Conservation (phyloP, 805 yeast species). For the Candida insectorum region DNA sequence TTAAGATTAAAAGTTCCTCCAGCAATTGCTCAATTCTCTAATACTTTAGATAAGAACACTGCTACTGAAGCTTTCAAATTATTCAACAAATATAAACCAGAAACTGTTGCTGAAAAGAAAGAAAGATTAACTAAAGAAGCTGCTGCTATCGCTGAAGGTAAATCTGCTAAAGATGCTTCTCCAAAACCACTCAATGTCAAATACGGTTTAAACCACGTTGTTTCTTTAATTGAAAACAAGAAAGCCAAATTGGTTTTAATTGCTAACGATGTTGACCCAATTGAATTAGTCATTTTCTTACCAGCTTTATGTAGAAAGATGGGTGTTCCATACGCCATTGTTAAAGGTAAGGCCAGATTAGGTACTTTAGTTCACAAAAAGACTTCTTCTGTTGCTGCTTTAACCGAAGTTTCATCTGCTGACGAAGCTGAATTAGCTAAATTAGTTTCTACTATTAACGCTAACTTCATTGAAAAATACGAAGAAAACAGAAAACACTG, state of each 20-base stretch:
- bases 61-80: constrained; percentile 96
- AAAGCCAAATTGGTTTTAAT: constrained; percentile 96
- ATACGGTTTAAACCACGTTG: constrained; percentile 99
- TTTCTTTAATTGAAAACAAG: constrained; percentile 95
- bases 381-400: constrained; percentile 95
- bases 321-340: constrained; percentile 99
- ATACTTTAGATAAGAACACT: constrained; percentile 97
- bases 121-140: constrained; percentile 99
- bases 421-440: constrained; percentile 94
- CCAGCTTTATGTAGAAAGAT: constrained; percentile 99
- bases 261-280: constrained; percentile 99
- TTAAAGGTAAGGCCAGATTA: constrained; percentile 68
- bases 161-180: constrained; percentile 93
- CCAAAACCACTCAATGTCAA: constrained; percentile 96
- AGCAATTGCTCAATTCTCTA: constrained; percentile 93
- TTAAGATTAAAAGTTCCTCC: constrained; percentile 99
- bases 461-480: constrained; percentile 90
- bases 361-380: constrained; percentile 97
- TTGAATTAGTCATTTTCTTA: constrained; percentile 93
- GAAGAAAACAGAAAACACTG: constrained; percentile 97
- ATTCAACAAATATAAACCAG: constrained; percentile 99
- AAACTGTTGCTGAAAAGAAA: constrained; percentile 95
- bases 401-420: constrained; percentile 91
- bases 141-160: constrained; percentile 97
- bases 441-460: constrained; percentile 86